These are phyloP conservation scores for Cytospora mali DNA, from an alignment of 2,329 filamentous ascomycete species.

Conservation along the genomic window DNA sequence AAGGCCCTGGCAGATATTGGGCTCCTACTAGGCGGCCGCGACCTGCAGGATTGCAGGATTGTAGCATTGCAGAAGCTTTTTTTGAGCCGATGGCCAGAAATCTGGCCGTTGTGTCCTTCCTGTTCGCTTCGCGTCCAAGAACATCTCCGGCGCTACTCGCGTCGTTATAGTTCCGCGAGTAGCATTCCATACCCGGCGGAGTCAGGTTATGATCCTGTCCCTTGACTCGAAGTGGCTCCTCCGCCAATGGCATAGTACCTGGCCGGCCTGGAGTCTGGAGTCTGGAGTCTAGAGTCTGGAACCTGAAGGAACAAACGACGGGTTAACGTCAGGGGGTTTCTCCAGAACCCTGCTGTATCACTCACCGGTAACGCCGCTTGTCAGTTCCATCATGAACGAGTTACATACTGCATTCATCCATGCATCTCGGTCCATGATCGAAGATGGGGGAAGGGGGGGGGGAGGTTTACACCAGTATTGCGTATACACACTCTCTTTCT, in stretches of 20 bases:
- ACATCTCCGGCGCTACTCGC: background rate
- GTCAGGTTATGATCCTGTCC: too few species aligned
- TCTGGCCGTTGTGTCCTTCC: background rate
- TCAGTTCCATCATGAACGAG: background rate
- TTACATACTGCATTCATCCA: background rate
- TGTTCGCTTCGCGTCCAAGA: background rate
- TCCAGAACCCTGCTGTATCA: background rate
- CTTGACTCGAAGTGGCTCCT: too few species aligned
- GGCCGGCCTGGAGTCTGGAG: background rate
- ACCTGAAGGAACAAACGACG: background rate
- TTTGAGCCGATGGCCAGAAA: background rate
- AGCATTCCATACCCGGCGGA: background rate
- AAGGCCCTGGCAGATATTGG: background rate
- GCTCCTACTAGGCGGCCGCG: background rate
- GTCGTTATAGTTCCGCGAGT: background rate
- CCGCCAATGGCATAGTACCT: too few species aligned
- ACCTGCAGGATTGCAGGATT: background rate
- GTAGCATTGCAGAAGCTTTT: too few species aligned
- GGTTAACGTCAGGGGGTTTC: background rate
- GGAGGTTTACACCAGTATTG: background rate
- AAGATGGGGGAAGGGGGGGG: too few species aligned
- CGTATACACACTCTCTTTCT: background rate
- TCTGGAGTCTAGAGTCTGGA: background rate
- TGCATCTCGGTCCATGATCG: background rate
- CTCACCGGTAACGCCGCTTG: too few species aligned